Conservation (phyloP, 176 grass and related monocot species). For the Areca catechu region DNA sequence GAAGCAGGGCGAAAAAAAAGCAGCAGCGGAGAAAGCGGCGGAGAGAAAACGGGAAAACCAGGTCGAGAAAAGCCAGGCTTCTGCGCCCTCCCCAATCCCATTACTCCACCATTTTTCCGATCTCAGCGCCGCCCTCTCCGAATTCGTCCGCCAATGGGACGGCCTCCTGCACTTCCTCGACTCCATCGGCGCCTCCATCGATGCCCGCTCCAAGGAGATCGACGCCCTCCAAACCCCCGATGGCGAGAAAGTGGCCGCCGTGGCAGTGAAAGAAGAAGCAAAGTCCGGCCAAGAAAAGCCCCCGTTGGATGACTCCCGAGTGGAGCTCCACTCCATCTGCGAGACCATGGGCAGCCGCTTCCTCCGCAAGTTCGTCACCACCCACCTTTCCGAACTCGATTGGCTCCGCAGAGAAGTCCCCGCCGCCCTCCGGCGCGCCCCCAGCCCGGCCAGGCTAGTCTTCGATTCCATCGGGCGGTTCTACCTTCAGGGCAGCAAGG, state of each 20-base stretch:
- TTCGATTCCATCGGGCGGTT: slow-evolving; percentile 36
- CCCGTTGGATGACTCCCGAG: neutral
- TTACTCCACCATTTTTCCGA: slow-evolving; percentile 17
- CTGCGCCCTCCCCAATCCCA: neutral
- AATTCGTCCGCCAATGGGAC: slow-evolving; percentile 44
- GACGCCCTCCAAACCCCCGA: neutral
- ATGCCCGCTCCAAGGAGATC: slow-evolving; percentile 4
- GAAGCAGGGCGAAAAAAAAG: too few species aligned
- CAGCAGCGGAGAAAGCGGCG: too few species aligned
- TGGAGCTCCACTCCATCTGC: slow-evolving; percentile 22
- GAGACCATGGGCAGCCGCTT: slow-evolving; percentile 19
- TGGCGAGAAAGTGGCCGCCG: neutral
- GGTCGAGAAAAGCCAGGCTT: neutral
- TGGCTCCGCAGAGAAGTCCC: slow-evolving; percentile 35
- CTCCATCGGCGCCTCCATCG: slow-evolving; percentile 33
- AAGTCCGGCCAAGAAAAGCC: too few species aligned
- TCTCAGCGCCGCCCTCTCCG: slow-evolving; percentile 24
- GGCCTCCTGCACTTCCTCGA: slow-evolving; percentile 19
- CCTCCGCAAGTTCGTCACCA: slow-evolving; percentile 31
- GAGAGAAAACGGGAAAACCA: too few species aligned
- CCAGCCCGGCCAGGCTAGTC: slow-evolving; percentile 40
- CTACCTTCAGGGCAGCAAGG: slow-evolving; percentile 31
- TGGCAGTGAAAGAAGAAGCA: neutral
- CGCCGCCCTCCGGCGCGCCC: slow-evolving; percentile 21
- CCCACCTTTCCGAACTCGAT: slow-evolving; percentile 17